Evolutionary conservation across 306 rosid genomes (phyloP).

Genomic region (Nissolia schottii): DNA sequence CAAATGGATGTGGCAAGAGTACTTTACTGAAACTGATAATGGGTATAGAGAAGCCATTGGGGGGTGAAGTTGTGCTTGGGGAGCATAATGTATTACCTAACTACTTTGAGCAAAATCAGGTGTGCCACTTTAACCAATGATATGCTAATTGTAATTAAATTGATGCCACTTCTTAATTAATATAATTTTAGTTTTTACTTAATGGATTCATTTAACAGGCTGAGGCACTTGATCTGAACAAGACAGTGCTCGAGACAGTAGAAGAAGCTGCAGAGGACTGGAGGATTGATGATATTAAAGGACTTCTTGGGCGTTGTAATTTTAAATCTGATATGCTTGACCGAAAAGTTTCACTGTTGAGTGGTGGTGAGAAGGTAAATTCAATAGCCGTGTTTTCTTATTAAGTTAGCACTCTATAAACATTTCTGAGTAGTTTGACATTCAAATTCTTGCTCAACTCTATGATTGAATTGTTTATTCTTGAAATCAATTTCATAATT

Average conservation of each 20-base stretch:
- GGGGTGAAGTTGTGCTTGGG: conserved; percentile 84
- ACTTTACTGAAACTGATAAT: conserved; percentile 83
- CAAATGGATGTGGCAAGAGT: conserved; percentile 99
- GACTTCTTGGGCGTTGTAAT: conserved; percentile 98
- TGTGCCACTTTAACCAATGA: conserved; percentile 17
- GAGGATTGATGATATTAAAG: conserved; percentile 91
- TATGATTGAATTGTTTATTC: conserved; percentile 1
- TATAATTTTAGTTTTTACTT: conserved; percentile 25
- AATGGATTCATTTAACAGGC: conserved; percentile 52
- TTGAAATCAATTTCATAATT: background rate
- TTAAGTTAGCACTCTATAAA: conserved; percentile 2
- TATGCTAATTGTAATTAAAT: conserved; percentile 10
- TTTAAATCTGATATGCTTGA: conserved; percentile 96
- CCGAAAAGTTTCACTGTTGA: conserved; percentile 82
- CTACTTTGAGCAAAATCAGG: conserved; percentile 99
- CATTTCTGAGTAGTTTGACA: background rate
- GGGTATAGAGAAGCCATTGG: conserved; percentile 76
- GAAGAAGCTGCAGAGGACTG: conserved; percentile 97
- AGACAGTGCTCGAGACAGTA: conserved; percentile 89
- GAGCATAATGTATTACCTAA: conserved; percentile 93
- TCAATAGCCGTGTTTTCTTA: background rate
- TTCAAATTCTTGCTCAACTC: conserved; percentile 9
- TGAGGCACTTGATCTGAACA: conserved; percentile 90
- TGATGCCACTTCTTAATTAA: background rate
- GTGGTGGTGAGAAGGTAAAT: conserved; percentile 98